Percentiles rank a stretch among this genome's conserved stretches.
Evolutionary conservation across 169 alveolate species (phyloP).

Genomic region (Toxoplasma gondii): DNA sequence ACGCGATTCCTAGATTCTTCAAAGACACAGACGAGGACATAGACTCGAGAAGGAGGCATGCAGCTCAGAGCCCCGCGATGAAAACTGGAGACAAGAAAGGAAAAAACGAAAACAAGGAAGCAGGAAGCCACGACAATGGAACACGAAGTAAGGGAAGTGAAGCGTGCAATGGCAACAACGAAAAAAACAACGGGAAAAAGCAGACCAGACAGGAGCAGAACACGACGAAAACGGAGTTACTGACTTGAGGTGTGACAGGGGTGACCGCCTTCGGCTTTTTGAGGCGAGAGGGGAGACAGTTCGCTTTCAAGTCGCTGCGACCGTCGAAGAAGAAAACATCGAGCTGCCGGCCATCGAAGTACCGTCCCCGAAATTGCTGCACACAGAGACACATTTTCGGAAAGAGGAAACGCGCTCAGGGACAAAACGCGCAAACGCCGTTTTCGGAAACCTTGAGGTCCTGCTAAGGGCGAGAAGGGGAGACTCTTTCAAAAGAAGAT

Average conservation of each 20-base stretch:
- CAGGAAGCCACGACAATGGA: no score
- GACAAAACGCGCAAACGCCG: neutral
- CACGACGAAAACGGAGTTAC: no score
- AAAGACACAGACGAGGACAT: no score
- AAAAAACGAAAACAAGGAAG: no score
- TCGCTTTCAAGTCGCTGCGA: slow-evolving; percentile 84
- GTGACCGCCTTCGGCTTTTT: neutral
- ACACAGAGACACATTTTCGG: neutral
- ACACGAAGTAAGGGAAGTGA: no score
- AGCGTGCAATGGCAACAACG: no score
- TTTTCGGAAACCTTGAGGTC: neutral
- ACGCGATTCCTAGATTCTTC: no score
- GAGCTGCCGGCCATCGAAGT: slow-evolving; percentile 80
- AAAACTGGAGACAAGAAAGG: no score
- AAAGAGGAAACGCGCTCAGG: neutral
- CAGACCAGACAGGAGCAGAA: no score
- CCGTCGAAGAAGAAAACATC: slow-evolving; percentile 89
- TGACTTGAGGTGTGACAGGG: neutral
- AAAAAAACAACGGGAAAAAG: no score
- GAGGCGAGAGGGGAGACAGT: slow-evolving; percentile 74
- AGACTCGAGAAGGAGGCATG: no score
- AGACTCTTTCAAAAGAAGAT: neutral
- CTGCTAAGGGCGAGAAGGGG: neutral
- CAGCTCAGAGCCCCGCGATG: no score
- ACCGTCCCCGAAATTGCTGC: slow-evolving; percentile 80